Evolutionary conservation across 2,329 filamentous ascomycete species (phyloP).

Genomic region (Shiraia bambusicola): DNA sequence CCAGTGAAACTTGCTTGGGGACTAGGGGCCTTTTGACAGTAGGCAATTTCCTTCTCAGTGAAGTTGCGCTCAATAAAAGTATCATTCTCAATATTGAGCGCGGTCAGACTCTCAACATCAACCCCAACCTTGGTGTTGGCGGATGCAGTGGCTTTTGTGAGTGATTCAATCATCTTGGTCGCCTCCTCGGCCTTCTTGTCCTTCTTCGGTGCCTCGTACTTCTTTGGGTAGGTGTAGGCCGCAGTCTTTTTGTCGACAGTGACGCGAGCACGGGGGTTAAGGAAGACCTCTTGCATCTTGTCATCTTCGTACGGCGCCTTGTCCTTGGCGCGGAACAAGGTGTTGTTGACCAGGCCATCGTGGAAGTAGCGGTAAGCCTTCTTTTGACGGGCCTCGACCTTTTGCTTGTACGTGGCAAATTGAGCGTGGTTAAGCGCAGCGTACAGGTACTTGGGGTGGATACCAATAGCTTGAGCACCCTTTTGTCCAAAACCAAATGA

Average conservation of each 20-base stretch:
- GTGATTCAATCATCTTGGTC: slow-evolving; percentile 72
- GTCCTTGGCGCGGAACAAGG: slow-evolving; percentile 92
- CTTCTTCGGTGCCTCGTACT: slow-evolving; percentile 62
- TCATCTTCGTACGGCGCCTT: slow-evolving; percentile 87
- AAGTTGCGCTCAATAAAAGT: slow-evolving; percentile 96
- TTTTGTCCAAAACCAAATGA: slow-evolving; percentile 99
- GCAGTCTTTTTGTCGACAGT: slow-evolving; percentile 82
- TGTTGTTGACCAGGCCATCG: slow-evolving; percentile 97
- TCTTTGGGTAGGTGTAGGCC: slow-evolving; percentile 68
- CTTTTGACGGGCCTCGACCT: slow-evolving; percentile 93
- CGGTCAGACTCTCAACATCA: slow-evolving; percentile 84
- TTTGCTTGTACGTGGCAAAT: slow-evolving; percentile 78
- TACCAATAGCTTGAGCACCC: slow-evolving; percentile 94
- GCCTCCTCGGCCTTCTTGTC: slow-evolving; percentile 60
- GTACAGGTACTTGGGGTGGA: slow-evolving; percentile 94
- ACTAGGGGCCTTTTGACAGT: slow-evolving; percentile 77
- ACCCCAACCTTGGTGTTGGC: slow-evolving; percentile 79
- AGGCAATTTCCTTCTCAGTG: slow-evolving; percentile 77
- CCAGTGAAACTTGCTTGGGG: slow-evolving; percentile 92
- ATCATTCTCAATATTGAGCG: slow-evolving; percentile 90
- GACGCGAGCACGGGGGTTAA: slow-evolving; percentile 91
- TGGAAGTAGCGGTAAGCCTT: slow-evolving; percentile 99
- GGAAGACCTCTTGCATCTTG: slow-evolving; percentile 82
- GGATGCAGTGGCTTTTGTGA: slow-evolving; percentile 65
- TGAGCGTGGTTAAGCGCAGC: slow-evolving; percentile 87